Percentiles rank a stretch among this genome's conserved stretches.
phyloP scores from a whole-genome alignment of 2,329 filamentous ascomycete genomes.

The Clarireedia sp. region DNA sequence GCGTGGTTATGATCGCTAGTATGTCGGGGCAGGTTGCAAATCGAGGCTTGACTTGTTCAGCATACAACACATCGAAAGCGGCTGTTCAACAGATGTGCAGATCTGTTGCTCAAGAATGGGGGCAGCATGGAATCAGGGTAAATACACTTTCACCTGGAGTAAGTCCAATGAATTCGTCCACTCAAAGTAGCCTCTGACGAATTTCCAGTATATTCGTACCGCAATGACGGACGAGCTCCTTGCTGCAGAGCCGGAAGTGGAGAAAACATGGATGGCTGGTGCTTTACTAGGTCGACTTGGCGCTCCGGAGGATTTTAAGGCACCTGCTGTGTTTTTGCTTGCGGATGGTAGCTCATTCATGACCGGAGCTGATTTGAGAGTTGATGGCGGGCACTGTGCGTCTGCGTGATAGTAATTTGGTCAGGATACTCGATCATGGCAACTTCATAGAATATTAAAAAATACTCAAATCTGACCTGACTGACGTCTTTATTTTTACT shows the following conservation, averaged over 20 bases:
- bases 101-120: conserved; percentile 54
- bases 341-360: conserved; percentile 38
- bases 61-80: conserved; percentile 56
- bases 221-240: conserved; percentile 41
- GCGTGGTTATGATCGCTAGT: conserved; percentile 43
- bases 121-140: conserved; percentile 52
- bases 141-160: conserved; percentile 55
- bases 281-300: conserved; percentile 71
- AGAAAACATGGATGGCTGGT: conserved; percentile 63
- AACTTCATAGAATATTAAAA: no score
- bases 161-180: not conserved
- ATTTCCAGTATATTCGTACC: conserved; percentile 35
- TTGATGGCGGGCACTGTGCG: conserved; percentile 42
- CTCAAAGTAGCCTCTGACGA: not conserved
- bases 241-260: conserved; percentile 28
- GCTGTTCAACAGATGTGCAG: conserved; percentile 51
- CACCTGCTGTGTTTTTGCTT: conserved; percentile 55
- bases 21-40: conserved; percentile 44
- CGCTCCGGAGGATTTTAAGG: conserved; percentile 58
- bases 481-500: no score
- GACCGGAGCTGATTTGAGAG: conserved; percentile 37
- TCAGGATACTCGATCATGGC: no score
- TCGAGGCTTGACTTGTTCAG: conserved; percentile 45
- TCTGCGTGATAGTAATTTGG: not conserved
- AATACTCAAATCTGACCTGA: no score